Evolutionary conservation across 192 early-diverging fungal genomes (phyloP).

Genomic region (Coemansia umbellata): DNA sequence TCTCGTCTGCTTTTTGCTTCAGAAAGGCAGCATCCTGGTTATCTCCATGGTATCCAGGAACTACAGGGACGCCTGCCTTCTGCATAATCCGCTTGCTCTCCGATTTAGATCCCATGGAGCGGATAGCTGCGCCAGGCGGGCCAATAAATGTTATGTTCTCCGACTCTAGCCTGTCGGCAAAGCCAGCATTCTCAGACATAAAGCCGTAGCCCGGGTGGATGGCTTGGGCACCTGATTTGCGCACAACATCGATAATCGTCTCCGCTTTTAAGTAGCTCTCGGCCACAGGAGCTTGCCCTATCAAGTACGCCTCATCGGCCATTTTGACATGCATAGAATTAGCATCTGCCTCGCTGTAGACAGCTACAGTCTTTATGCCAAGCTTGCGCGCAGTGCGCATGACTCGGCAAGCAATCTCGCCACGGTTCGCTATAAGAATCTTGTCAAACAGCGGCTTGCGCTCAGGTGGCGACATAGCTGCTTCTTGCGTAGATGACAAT

Average conservation of each 20-base stretch:
- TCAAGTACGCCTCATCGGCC: constrained; percentile 91
- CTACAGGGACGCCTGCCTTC: constrained; percentile 81
- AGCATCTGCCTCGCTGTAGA: constrained; percentile 89
- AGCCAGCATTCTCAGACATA: constrained; percentile 89
- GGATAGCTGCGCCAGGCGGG: constrained; percentile 81
- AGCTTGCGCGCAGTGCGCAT: constrained; percentile 78
- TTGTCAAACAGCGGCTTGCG: constrained; percentile 84
- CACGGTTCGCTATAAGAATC: constrained; percentile 93
- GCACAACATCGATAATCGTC: constrained; percentile 78
- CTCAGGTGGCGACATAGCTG: background rate
- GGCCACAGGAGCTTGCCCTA: constrained; percentile 77
- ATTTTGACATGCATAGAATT: constrained; percentile 79
- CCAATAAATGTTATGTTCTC: constrained; percentile 84
- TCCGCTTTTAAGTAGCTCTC: constrained; percentile 80
- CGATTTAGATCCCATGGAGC: constrained; percentile 91
- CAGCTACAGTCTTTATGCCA: constrained; percentile 94
- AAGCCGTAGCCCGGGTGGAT: constrained; percentile 98
- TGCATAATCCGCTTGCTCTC: constrained; percentile 91
- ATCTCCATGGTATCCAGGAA: constrained; percentile 92
- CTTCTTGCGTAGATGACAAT: background rate
- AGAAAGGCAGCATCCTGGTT: constrained; percentile 74
- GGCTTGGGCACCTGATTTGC: constrained; percentile 75
- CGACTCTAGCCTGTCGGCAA: constrained; percentile 67
- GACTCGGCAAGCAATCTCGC: constrained; percentile 79
- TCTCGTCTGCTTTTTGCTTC: constrained; percentile 69